A percentile compares a stretch with the other conserved stretches of the same genome.
Conservation (phyloP, 2,329 filamentous ascomycete species). For the Scleromitrula shiraiana region DNA sequence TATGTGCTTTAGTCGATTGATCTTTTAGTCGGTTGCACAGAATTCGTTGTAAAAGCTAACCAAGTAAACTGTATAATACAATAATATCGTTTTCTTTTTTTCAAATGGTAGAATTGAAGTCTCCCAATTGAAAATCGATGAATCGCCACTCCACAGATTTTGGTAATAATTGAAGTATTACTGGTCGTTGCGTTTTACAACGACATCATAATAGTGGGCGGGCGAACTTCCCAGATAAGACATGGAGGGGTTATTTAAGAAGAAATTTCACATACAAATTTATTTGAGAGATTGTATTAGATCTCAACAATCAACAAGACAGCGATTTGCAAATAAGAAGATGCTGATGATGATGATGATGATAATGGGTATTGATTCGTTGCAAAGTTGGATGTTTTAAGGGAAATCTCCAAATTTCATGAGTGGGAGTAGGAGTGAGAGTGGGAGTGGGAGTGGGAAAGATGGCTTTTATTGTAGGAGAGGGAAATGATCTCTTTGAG, state of each 20-base stretch:
- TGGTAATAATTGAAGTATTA: slow-evolving; percentile 3
- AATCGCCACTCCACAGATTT: slow-evolving; percentile 6
- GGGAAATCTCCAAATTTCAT: no score
- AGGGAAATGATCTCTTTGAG: neutral
- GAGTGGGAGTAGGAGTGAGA: no score
- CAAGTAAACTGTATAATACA: no score
- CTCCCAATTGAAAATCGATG: neutral
- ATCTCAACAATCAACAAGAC: no score
- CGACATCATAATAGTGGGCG: slow-evolving; percentile 1
- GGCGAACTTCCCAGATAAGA: slow-evolving; percentile 5
- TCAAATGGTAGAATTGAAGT: neutral
- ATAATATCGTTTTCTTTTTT: no score
- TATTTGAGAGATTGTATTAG: no score
- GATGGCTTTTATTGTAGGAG: neutral
- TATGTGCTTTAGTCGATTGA: neutral
- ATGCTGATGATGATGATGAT: no score
- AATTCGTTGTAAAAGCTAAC: no score
- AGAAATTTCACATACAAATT: slow-evolving; percentile 2
- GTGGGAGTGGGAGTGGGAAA: neutral
- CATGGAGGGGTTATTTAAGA: neutral
- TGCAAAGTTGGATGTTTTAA: no score
- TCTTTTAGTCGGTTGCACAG: neutral
- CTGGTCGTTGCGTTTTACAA: neutral
- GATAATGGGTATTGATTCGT: no score
- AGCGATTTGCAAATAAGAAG: no score